phyloP scores from a whole-genome alignment of 495 filamentous ascomycete genomes.

The Trichoderma reesei region DNA sequence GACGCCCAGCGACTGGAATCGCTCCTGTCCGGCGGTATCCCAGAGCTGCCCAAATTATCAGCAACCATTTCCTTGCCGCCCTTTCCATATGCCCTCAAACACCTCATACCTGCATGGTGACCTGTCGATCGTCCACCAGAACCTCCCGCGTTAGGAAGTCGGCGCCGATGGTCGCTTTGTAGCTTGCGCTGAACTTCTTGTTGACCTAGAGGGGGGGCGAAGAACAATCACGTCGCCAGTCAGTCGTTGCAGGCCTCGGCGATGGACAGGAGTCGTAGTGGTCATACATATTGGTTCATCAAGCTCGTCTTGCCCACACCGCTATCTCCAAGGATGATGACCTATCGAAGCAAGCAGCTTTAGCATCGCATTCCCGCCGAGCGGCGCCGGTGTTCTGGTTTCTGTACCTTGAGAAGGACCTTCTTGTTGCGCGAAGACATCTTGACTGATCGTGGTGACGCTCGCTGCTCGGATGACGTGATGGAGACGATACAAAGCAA shows the following conservation, averaged over 20 bases:
- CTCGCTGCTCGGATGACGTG: constrained; percentile 2
- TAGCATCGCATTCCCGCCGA: background rate
- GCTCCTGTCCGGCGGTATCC: constrained; percentile 97
- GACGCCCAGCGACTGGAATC: constrained; percentile 94
- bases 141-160: constrained; percentile 99
- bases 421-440: constrained; percentile 90
- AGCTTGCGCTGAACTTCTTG: constrained; percentile 99
- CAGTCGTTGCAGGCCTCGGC: constrained; percentile 8
- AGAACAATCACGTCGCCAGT: constrained; percentile 4
- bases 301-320: constrained; percentile 98
- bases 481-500: background rate
- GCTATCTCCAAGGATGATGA: constrained; percentile 97
- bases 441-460: constrained; percentile 16
- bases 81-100: background rate
- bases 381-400: background rate
- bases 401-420: constrained; percentile 82
- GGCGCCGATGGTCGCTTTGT: constrained; percentile 98
- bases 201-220: constrained; percentile 61
- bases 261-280: constrained; percentile 7
- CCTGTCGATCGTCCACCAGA: constrained; percentile 88
- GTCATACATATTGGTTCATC: constrained; percentile 99
- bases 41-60: constrained; percentile 58
- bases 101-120: constrained; percentile 86
- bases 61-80: constrained; percentile 1
- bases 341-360: constrained; percentile 40